phyloP scores from a whole-genome alignment of 2,329 filamentous ascomycete genomes.

The Penicillium nordicum region DNA sequence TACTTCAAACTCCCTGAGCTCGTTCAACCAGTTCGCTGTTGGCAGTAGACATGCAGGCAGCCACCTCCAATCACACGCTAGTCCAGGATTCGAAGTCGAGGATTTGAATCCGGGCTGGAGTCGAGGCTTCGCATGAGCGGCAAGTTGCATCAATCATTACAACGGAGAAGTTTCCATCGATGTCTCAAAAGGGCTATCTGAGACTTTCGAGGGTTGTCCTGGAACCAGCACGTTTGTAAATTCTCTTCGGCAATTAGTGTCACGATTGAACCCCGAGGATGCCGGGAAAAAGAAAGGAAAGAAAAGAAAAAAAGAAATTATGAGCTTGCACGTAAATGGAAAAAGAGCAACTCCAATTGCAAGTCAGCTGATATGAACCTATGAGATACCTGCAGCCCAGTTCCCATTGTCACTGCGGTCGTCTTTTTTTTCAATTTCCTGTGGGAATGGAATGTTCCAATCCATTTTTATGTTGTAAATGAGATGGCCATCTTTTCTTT shows the following conservation, averaged over 20 bases:
- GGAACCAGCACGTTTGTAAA: neutral
- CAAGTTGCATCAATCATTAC: slow-evolving; percentile 3
- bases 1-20: neutral
- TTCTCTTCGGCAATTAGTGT: slow-evolving; percentile 3
- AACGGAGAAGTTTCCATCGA: slow-evolving; percentile 5
- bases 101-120: slow-evolving; percentile 19
- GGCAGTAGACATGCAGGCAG: slow-evolving; percentile 24
- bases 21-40: slow-evolving; percentile 1
- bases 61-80: slow-evolving; percentile 31
- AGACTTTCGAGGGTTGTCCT: slow-evolving; percentile 6
- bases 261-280: slow-evolving; percentile 2
- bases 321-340: neutral
- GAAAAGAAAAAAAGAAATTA: neutral
- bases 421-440: neutral
- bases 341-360: neutral
- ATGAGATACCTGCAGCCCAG: slow-evolving; percentile 16
- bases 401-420: slow-evolving; percentile 11
- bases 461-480: neutral
- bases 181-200: slow-evolving; percentile 5
- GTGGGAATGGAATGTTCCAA: neutral
- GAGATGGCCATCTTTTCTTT: neutral
- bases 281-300: neutral
- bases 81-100: slow-evolving; percentile 13
- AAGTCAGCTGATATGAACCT: slow-evolving; percentile 21
- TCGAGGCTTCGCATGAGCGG: slow-evolving; percentile 13